These are phyloP conservation scores for Xylariomycetidae sp. DNA, from an alignment of 2,329 filamentous ascomycete genomes.

Conservation along the genomic window DNA sequence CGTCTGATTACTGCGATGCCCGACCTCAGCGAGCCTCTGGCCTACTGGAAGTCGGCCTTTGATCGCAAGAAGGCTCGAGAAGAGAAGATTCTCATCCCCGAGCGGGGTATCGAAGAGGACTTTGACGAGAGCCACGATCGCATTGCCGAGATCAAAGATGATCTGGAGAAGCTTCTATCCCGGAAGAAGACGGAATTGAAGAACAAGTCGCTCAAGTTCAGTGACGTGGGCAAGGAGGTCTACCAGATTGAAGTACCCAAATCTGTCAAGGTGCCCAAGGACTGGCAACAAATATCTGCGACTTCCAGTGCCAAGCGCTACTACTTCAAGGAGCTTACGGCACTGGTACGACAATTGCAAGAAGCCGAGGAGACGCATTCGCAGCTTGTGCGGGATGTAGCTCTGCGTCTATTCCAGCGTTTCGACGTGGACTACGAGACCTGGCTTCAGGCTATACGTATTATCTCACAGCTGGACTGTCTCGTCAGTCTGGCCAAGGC, in stretches of 20 bases:
- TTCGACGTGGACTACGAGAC: conserved; percentile 82
- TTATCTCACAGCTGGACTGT: conserved; percentile 89
- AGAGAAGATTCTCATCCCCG: conserved; percentile 76
- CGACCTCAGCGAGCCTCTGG: conserved; percentile 65
- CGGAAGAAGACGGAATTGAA: conserved; percentile 68
- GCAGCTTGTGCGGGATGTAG: conserved; percentile 84
- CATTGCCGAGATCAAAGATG: conserved; percentile 68
- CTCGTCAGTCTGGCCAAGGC: conserved; percentile 88
- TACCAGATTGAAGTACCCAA: conserved; percentile 94
- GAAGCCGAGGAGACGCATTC: conserved; percentile 92
- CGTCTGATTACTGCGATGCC: conserved; percentile 83
- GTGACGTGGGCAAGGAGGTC: conserved; percentile 91
- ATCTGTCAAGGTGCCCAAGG: conserved; percentile 73
- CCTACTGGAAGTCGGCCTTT: conserved; percentile 88
- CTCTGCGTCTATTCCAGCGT: conserved; percentile 72
- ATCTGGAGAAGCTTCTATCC: conserved; percentile 66
- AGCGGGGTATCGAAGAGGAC: conserved; percentile 81
- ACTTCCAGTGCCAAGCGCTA: conserved; percentile 87
- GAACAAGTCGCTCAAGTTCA: conserved; percentile 66
- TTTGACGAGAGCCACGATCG: conserved; percentile 78
- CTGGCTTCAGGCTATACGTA: conserved; percentile 86
- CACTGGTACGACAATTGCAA: conserved; percentile 79
- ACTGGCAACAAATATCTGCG: conserved; percentile 94
- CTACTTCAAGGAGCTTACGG: conserved; percentile 80
- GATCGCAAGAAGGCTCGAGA: conserved; percentile 74